Conservation (phyloP, 306 rosid genomes). For the Cucumis hystrix region DNA sequence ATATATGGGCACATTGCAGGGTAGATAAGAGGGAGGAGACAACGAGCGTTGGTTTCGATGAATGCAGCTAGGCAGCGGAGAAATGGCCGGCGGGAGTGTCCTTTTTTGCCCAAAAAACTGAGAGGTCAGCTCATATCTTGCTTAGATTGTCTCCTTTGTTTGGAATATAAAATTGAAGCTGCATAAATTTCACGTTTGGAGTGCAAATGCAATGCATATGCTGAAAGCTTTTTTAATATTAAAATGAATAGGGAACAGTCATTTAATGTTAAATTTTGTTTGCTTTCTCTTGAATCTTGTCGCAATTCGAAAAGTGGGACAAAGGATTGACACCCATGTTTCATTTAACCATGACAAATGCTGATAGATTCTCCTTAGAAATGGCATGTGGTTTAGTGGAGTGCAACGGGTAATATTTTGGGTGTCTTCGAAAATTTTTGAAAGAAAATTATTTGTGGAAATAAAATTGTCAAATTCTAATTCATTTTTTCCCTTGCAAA, state of each 20-base stretch:
- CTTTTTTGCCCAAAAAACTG: background rate
- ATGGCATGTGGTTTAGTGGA: background rate
- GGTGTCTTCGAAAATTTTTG: background rate
- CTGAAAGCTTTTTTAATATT: background rate
- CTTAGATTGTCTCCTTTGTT: conserved; percentile 3
- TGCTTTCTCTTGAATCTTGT: background rate
- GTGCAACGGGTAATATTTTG: background rate
- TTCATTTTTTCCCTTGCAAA: background rate
- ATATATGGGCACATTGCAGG: background rate
- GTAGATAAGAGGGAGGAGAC: background rate
- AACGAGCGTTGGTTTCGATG: background rate
- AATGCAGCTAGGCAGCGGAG: background rate
- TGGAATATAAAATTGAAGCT: conserved; percentile 1
- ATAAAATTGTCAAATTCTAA: background rate
- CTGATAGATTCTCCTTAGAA: background rate
- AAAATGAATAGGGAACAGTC: background rate
- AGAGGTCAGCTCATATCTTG: background rate
- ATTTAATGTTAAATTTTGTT: background rate
- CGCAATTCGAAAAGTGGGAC: background rate
- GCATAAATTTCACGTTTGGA: background rate
- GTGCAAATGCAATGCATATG: background rate
- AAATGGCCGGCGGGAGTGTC: conserved; percentile 7
- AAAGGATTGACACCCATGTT: background rate
- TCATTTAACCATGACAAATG: background rate
- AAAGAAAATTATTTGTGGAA: background rate